Evolutionary conservation across 2,329 filamentous ascomycete species (phyloP).

Genomic region (Tetracladium maxilliforme): DNA sequence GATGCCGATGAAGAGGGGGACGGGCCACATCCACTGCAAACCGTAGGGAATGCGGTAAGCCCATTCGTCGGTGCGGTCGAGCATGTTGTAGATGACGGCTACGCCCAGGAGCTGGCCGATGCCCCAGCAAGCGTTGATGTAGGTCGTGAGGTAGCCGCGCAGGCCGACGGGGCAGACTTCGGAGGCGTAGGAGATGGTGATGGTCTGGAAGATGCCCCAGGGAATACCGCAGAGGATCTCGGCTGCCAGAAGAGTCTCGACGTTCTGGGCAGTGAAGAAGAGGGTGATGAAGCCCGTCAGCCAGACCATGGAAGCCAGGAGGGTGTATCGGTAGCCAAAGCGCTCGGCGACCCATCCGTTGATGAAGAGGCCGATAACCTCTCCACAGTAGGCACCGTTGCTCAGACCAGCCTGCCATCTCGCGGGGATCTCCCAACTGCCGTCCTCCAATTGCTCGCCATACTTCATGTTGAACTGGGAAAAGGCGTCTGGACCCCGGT

Average conservation of each 20-base stretch:
- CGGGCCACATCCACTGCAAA: constrained; percentile 20
- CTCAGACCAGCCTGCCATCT: constrained; percentile 48
- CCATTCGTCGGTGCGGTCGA: constrained; percentile 14
- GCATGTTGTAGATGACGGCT: constrained; percentile 40
- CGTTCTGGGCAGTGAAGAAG: constrained; percentile 49
- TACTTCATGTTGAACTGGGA: constrained; percentile 43
- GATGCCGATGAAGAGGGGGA: constrained; percentile 14
- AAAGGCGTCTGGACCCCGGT: constrained; percentile 27
- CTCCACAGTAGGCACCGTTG: constrained; percentile 42
- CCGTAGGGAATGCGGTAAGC: constrained; percentile 14
- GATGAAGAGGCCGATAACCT: constrained; percentile 51
- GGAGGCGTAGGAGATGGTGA: constrained; percentile 18
- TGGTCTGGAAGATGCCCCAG: not conserved
- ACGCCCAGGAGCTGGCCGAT: constrained; percentile 62
- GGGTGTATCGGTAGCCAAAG: constrained; percentile 53
- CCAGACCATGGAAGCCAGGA: constrained; percentile 39
- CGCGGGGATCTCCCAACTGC: constrained; percentile 42
- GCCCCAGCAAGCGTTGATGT: constrained; percentile 67
- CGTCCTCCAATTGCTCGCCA: constrained; percentile 28
- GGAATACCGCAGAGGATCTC: not conserved
- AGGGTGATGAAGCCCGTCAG: constrained; percentile 44
- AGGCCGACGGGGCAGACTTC: constrained; percentile 56
- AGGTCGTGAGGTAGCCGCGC: constrained; percentile 58
- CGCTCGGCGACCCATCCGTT: constrained; percentile 49
- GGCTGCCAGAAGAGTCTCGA: constrained; percentile 22